Evolutionary conservation across 2,329 filamentous ascomycete species (phyloP).

Genomic region (Dichotomopilus funicola): DNA sequence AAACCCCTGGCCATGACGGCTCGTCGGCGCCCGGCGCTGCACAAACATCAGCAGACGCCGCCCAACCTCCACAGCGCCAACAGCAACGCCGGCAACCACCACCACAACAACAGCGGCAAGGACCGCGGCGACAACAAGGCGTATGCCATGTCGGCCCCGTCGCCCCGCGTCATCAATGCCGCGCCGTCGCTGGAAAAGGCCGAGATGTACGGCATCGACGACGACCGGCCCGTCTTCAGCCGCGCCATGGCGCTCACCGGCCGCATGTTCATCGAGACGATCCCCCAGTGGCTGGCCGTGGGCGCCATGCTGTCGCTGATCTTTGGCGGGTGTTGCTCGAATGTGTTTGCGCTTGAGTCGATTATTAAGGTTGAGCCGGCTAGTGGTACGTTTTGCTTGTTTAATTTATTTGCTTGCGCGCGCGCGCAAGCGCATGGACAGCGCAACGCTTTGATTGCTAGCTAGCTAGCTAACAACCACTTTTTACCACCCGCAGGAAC

Average conservation of each 20-base stretch:
- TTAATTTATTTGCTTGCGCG: neutral
- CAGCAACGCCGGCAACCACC: no score
- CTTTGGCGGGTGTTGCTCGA: constrained; percentile 63
- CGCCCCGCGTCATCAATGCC: constrained; percentile 48
- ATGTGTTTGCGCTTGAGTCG: constrained; percentile 94
- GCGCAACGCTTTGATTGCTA: no score
- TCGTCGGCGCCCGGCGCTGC: constrained; percentile 25
- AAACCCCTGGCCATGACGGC: constrained; percentile 22
- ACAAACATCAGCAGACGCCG: constrained; percentile 25
- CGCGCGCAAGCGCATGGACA: neutral
- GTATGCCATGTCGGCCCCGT: constrained; percentile 19
- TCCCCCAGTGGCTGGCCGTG: constrained; percentile 57
- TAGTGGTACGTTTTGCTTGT: constrained; percentile 54
- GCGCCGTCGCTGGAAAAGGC: constrained; percentile 48
- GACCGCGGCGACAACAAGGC: constrained; percentile 22
- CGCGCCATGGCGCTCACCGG: constrained; percentile 45
- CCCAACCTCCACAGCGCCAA: constrained; percentile 3
- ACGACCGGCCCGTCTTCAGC: constrained; percentile 43
- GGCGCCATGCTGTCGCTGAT: constrained; percentile 73
- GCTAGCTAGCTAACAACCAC: constrained; percentile 4
- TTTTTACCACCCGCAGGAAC: constrained; percentile 49
- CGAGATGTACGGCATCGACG: constrained; percentile 48
- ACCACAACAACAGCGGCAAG: constrained; percentile 9
- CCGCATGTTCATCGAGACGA: constrained; percentile 50
- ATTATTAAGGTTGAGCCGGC: constrained; percentile 89